A percentile compares a stretch with the other conserved stretches of the same genome.
phyloP scores from a whole-genome alignment of 768 basidiomycete species.

The Cystoderma amianthinum region DNA sequence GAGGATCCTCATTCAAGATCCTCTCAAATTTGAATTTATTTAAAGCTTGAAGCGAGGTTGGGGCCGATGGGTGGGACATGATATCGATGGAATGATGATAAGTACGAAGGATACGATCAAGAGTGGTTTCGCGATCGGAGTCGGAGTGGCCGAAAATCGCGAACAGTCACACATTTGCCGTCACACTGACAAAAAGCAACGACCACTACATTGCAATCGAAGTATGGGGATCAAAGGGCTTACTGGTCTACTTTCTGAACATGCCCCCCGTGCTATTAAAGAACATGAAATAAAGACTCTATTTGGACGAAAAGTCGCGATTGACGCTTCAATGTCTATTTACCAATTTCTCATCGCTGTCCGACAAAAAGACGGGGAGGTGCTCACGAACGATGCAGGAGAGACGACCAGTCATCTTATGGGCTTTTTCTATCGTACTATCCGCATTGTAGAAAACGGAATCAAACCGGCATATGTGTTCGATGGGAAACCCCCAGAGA shows the following conservation, averaged over 20 bases:
- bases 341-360: slow-evolving; percentile 99
- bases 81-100: too few species aligned
- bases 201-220: too few species aligned
- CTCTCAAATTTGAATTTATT: slow-evolving; percentile 56
- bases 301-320: slow-evolving; percentile 96
- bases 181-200: too few species aligned
- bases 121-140: too few species aligned
- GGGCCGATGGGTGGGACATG: too few species aligned
- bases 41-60: too few species aligned
- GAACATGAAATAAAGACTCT: slow-evolving; percentile 96
- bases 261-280: slow-evolving; percentile 83
- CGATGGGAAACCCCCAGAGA: slow-evolving; percentile 95
- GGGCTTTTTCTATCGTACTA: slow-evolving; percentile 98
- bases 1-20: slow-evolving; percentile 55
- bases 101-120: too few species aligned
- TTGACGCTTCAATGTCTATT: slow-evolving; percentile 96
- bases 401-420: slow-evolving; percentile 98
- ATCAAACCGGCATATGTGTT: slow-evolving; percentile 98
- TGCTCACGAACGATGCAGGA: slow-evolving; percentile 95
- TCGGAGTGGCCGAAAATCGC: too few species aligned
- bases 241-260: slow-evolving; percentile 81
- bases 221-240: slow-evolving; percentile 96
- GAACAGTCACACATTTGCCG: too few species aligned
- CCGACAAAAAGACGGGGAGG: slow-evolving; percentile 91
- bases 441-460: slow-evolving; percentile 97